Evolutionary conservation across 495 filamentous ascomycete genomes (phyloP), one percentile per base, ranked within the genome.

Genomic region (Apiosordaria backusii): DNA sequence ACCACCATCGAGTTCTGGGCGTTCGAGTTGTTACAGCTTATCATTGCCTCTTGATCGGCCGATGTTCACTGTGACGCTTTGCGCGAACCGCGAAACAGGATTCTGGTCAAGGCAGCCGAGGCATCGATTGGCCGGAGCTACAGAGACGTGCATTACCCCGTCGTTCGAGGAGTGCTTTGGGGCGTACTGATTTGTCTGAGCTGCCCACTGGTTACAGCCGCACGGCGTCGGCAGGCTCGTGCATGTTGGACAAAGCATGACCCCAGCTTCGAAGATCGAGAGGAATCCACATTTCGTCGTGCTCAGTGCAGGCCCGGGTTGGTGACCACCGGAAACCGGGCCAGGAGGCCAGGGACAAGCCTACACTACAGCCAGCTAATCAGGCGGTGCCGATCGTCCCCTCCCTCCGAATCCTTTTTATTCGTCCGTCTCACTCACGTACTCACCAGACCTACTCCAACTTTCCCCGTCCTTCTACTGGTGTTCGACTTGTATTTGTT

Each of bases 341-440:
- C 62, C 63, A 35, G 61, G 22, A 23, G 52, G 52, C 52, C 22
- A 60, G 62, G 19, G 35, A 40, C 54, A 21, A 5, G 25, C 22
- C 57, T 52, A 19, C 9, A 35, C 23, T 22, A 24, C 19, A 10
- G 19, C 40, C 67, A 52, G 62, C 59, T 26, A 65, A 68, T 65
- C 67, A 68, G 58, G 67, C 26, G 52, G n/a, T 61, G 59, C 10
- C 52, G 67, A 68, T 60, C 24, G 57, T 60, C 57, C 24, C 24
- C 57, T 59, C 57, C 25, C 24, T 59, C 57, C 57, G 25, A 59
- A 59, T 61, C 29, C 59, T 61, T 45, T 61, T 61, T 27, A 59
- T 59, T 25, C 53, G 53, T 55, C 24, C 29, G 10, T 27, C 27
- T 60, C 57, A 60, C 24, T 60, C 26, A n/a, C 26, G 22, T 24